Evolutionary conservation across 306 rosid species (phyloP), one percentile per base, ranked within the genome.

Genomic region (Citrullus mucosospermus): DNA sequence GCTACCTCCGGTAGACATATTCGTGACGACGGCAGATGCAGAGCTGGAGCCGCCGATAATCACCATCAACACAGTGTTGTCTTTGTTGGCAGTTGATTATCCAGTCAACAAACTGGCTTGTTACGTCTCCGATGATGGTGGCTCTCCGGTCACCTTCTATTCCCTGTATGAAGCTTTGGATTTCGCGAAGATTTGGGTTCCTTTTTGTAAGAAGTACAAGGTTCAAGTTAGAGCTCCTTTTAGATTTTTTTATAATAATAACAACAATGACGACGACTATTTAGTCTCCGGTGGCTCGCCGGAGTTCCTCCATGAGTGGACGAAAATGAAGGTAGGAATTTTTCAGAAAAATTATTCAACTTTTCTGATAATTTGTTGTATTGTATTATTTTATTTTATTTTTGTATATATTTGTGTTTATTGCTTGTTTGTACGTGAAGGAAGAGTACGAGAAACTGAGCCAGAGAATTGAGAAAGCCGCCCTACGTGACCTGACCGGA

Each of bases 51-150:
- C 97, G 4, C 88, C 96, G 0, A 83, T 89, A 6, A 83, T 90
- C 34, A 89, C 87, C 6, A 67, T 83, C 32, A 93, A 93, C 78
- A 93, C 91, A 0, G 96, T 88, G 44, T 69, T 93, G 34, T 93
- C 96, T 44, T 70, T 93, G 8, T 75, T 93, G 63, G 93, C 96
- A 0, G 84, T 93, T 36, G 92, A 90, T 82, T 90, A 93, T 38
- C 97, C 97, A 5, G 11, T 92, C 39, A n/a, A 85, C 56, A 89
- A 87, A 87, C 81, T 90, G 22, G 91, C 89, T 78, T 88, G 91
- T 56, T 93, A 90, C 54, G 90, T 91, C 10, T 93, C 97, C 0
- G 97, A 90, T 71, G 98, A 93, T 65, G 93, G 93, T 0, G 85
- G 93, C 22, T 90, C 96, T 3, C 82, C 84, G 54, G 30, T 69